Evolutionary conservation across 495 filamentous ascomycete species (phyloP).

Genomic region (Podospora pseudopauciseta): DNA sequence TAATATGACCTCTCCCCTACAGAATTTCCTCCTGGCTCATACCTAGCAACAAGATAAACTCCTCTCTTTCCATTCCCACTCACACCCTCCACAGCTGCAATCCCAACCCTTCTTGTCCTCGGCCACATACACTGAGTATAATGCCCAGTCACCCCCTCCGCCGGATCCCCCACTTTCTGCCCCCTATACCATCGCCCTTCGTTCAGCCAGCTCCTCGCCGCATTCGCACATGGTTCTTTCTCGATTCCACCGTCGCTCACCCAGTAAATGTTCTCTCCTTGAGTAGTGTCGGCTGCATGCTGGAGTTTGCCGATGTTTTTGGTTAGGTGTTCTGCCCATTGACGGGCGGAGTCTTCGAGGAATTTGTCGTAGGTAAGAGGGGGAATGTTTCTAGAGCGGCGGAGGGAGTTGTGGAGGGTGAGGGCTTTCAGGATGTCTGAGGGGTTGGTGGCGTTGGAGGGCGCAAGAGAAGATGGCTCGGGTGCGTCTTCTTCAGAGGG

Average conservation of each 20-base stretch:
- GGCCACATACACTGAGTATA: slow-evolving; percentile 1
- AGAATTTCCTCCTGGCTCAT: not conserved
- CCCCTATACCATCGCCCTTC: not conserved
- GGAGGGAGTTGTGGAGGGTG: not conserved
- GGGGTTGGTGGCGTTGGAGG: not conserved
- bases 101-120: not conserved
- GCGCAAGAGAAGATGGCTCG: not conserved
- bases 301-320: not conserved
- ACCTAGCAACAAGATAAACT: not conserved
- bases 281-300: not conserved
- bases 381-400: not conserved
- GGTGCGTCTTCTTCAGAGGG: not conserved
- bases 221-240: not conserved
- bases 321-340: not conserved
- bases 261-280: not conserved
- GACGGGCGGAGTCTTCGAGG: not conserved
- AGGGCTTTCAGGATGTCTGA: not conserved
- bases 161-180: not conserved
- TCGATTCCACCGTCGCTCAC: not conserved
- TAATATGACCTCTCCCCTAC: not conserved
- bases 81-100: not conserved
- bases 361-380: not conserved
- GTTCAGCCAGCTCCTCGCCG: not conserved
- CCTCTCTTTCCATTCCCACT: not conserved
- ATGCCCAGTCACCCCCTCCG: not conserved